phyloP scores from a whole-genome alignment of 768 basidiomycete genomes.

The Leucosporidium scottii region DNA sequence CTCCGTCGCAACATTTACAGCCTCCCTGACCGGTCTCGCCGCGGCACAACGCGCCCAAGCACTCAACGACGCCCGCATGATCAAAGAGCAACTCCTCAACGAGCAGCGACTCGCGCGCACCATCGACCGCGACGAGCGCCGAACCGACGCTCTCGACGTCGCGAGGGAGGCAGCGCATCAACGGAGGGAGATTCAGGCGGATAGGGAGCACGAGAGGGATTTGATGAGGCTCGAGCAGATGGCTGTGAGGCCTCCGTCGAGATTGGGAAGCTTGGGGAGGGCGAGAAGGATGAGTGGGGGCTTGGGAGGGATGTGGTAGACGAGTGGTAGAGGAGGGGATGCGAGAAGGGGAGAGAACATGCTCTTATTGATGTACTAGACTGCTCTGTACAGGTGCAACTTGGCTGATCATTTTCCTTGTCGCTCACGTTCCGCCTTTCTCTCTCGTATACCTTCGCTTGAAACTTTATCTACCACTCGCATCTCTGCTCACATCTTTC shows the following conservation, averaged over 20 bases:
- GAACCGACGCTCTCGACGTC: slow-evolving; percentile 1
- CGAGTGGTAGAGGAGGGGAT: too few relatives aligned
- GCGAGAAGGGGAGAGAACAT: too few relatives aligned
- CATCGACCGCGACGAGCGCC: slow-evolving; percentile 6
- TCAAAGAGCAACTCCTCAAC: slow-evolving; percentile 4
- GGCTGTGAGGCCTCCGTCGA: not conserved
- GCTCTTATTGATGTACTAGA: too few relatives aligned
- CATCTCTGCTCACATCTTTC: too few relatives aligned
- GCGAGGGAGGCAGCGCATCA: not conserved
- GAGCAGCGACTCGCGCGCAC: not conserved
- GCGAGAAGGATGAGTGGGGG: not conserved
- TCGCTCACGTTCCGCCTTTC: too few relatives aligned
- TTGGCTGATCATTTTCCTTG: too few relatives aligned
- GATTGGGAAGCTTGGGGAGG: not conserved
- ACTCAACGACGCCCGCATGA: slow-evolving; percentile 10
- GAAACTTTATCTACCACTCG: too few relatives aligned
- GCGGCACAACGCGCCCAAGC: slow-evolving; percentile 10
- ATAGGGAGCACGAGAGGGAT: not conserved
- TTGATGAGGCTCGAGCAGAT: not conserved
- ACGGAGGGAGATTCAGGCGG: slow-evolving; percentile 1
- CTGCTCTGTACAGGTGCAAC: too few relatives aligned
- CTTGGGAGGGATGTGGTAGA: not conserved
- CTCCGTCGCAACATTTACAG: not conserved
- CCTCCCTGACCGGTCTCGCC: slow-evolving; percentile 11
- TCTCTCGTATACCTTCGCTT: too few relatives aligned